Conservation (phyloP, 2,329 filamentous ascomycete species). For the Monosporascus ibericus region DNA sequence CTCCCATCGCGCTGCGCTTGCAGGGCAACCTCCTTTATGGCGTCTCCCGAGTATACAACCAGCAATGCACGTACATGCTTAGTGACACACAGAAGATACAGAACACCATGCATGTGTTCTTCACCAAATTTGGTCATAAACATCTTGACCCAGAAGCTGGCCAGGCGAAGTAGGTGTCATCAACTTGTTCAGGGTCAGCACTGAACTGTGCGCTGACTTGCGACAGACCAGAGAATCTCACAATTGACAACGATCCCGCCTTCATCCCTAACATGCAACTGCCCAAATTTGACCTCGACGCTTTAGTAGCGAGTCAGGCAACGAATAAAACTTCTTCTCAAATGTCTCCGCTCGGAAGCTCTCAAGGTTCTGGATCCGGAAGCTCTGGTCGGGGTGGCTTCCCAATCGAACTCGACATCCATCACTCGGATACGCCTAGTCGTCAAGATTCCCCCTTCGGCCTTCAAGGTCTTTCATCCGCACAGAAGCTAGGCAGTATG, state of each 20-base stretch:
- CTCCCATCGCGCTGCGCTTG: conserved; percentile 82
- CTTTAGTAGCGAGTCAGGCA: conserved; percentile 25
- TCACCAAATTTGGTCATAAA: conserved; percentile 50
- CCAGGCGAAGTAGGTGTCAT: conserved; percentile 59
- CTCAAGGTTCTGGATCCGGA: conserved; percentile 10
- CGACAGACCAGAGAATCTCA: conserved; percentile 64
- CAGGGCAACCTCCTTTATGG: conserved; percentile 87
- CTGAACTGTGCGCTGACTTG: conserved; percentile 2
- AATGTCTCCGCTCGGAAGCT: conserved; percentile 17
- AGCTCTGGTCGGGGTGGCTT: conserved; percentile 11
- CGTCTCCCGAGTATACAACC: conserved; percentile 75
- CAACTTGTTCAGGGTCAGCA: not conserved
- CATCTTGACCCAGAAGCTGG: conserved; percentile 65
- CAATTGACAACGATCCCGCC: conserved; percentile 74
- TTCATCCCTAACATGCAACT: conserved; percentile 65
- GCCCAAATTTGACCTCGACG: conserved; percentile 50
- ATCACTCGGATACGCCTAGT: conserved; percentile 16
- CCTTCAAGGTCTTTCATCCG: conserved; percentile 21
- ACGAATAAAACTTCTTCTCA: conserved; percentile 26
- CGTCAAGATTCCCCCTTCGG: conserved; percentile 15
- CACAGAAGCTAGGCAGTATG: conserved; percentile 15
- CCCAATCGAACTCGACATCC: conserved; percentile 18
- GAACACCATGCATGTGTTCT: conserved; percentile 63
- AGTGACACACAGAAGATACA: conserved; percentile 72
- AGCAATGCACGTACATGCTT: conserved; percentile 84